Evolutionary conservation across 148 eudicot species (phyloP).

Genomic region (Bassia scoparia): DNA sequence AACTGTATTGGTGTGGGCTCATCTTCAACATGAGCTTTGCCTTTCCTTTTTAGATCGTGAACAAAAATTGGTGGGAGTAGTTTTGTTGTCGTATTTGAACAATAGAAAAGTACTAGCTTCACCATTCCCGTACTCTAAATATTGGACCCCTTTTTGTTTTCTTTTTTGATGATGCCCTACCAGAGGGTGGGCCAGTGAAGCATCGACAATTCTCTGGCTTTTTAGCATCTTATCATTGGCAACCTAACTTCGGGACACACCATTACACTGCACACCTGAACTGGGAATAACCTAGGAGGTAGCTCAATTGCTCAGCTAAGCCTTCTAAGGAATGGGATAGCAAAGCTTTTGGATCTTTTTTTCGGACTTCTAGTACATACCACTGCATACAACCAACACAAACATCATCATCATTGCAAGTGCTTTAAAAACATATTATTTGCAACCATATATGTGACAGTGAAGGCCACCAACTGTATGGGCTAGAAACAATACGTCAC

Average conservation of each 20-base stretch:
- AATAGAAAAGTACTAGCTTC: constrained; percentile 29
- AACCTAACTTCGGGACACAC: constrained; percentile 21
- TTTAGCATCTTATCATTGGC: constrained; percentile 8
- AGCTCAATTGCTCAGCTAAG: constrained; percentile 29
- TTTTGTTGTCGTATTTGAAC: constrained; percentile 21
- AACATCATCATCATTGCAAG: too few species aligned
- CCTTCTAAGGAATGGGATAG: constrained; percentile 42
- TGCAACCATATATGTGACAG: too few species aligned
- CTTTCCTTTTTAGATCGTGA: constrained; percentile 31
- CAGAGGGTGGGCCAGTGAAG: constrained; percentile 8
- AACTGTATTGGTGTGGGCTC: constrained; percentile 19
- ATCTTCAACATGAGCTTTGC: constrained; percentile 27
- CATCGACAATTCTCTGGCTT: constrained; percentile 5
- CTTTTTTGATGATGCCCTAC: constrained; percentile 14
- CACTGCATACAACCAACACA: constrained; percentile 45
- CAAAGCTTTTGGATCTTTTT: constrained; percentile 44
- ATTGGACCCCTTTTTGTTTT: too few species aligned
- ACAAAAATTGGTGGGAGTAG: background rate
- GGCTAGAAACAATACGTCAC: background rate
- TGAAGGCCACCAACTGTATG: background rate
- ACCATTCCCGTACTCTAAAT: constrained; percentile 11
- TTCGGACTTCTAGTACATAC: constrained; percentile 55
- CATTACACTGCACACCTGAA: constrained; percentile 52
- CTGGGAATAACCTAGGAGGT: constrained; percentile 49
- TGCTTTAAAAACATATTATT: background rate